Evolutionary conservation across 306 rosid genomes (phyloP).

Genomic region (Ormosia emarginata): DNA sequence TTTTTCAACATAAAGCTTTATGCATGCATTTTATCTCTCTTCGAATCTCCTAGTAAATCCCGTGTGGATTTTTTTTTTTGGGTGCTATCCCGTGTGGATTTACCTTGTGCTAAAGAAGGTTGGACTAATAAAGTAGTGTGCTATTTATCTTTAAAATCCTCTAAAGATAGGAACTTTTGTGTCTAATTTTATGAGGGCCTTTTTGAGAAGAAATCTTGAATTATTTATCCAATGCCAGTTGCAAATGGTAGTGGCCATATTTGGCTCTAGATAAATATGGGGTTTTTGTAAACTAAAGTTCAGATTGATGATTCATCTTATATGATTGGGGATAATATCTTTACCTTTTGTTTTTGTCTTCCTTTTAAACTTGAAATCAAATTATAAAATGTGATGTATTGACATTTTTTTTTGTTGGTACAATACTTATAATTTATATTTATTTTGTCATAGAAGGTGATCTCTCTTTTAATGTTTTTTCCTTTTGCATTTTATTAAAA

Average conservation of each 20-base stretch:
- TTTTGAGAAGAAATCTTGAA: not conserved
- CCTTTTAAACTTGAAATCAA: not conserved
- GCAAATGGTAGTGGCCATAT: not conserved
- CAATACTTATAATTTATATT: no score
- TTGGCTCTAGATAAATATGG: not conserved
- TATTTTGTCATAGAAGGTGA: no score
- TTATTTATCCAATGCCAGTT: not conserved
- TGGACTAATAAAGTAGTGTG: not conserved
- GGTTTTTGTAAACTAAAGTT: not conserved
- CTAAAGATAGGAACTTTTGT: not conserved
- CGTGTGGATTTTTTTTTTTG: not conserved
- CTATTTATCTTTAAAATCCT: not conserved
- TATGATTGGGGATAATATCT: not conserved
- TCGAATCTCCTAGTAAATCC: not conserved
- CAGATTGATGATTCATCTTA: not conserved
- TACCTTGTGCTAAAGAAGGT: not conserved
- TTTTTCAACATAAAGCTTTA: not conserved
- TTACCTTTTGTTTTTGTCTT: not conserved
- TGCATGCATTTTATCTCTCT: not conserved
- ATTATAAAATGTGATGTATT: not conserved
- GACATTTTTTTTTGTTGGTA: no score
- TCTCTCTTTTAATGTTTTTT: not conserved
- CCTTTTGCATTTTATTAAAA: not conserved
- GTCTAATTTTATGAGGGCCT: not conserved
- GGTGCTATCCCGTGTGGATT: not conserved